Base-by-base conservation (phyloP, 2,329 filamentous ascomycete genomes). In the Trichoderma sp. region DNA sequence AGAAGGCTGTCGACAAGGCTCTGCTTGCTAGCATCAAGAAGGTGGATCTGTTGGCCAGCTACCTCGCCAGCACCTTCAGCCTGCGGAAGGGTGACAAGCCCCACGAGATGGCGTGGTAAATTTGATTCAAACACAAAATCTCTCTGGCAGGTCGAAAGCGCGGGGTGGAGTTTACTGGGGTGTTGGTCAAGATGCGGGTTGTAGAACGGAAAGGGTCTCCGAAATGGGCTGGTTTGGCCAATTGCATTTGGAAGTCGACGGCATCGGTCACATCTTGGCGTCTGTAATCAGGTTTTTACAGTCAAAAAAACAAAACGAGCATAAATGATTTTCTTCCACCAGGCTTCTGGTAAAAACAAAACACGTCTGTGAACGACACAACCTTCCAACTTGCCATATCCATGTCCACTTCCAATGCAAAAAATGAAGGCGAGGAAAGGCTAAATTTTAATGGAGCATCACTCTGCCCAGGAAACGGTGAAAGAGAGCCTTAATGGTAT, bases 21-120 rank as follows among this genome's bases (percentile, higher is more conserved):
- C 88, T 99, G 83, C 87, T 99, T 81, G 90, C 93, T 86, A 93
- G 88, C 86, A 96, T 99, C 90, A 98, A 98, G 93, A 98, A 98
- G 92, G 94, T 97, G 86, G 92, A 94, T 80, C 88, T 95, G 86
- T 93, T 99, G 81, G 86, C 91, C 84, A 93, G 92, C 88, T 99
- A 99, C 91, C 93, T 99, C 81, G 90, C 90, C 83, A 93, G 92
- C 86, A 94, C 92, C 84, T 99, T 99, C 93, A 97, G 93, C 91
- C 92, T 99, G 86, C 93, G 95, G 88, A 98, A 95, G 90, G 96
- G 96, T 83, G 95, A 99, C 90, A 95, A 95, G 92, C 96, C 96
- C 87, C 96, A 99, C 89, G 93, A 97, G 91, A 98, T 99, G 96
- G 93, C 93, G 88, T 99, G 95, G 91, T 99, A 98, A 87, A 90